Evolutionary conservation across 1,284 basidiomycete species (phyloP), one percentile per base, ranked within the genome.

Genomic region (Moniliella sp.): DNA sequence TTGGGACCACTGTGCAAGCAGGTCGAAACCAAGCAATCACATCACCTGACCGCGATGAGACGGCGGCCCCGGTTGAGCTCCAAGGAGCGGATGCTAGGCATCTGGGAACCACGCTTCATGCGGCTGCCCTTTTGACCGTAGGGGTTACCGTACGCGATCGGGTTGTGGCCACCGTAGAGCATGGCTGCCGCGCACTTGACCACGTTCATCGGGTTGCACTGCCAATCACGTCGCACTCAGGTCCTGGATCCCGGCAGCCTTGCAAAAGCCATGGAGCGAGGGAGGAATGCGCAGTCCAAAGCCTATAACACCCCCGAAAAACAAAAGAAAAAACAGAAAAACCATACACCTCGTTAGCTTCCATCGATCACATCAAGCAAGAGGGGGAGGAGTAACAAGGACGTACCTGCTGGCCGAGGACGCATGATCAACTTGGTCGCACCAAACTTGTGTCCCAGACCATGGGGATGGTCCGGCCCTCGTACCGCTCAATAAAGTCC

Each of bases 201-300:
- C 5, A 68, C 66, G 31, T 66, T 75, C 48, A 78, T 66, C 25
- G 71, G 72, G 62, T 88, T 91, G 43, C 79, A 68, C 47, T 78
- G 84, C 19, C 86, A 84, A 71, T 81, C 78, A 25, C 62, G 86
- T 86, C 15, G 81, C 88, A 46, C 77, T 81, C 28, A 80, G 71
- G 62, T 97, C 88, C 58, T 81, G 78, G 64, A 94, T 81, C 8
- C 88, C 88, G 2, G 80, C 83, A 0, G 84, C 82, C 48, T 80
- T 78, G 51, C 86, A 70, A 32, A 97, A 69, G 30, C 67, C 63
- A 62, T 94, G 84, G 33, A 94, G 67, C 48, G 77, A 72, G 5
- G 81, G 82, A 43, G 88, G 83, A 50, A 80, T 82, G 44, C 76
- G 72, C 31, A 97, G 66, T 7, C 88, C 88, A 60, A 93, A 93